Percentiles rank a stretch among this genome's conserved stretches.
Evolutionary conservation across 495 filamentous ascomycete species (phyloP).

Genomic region (Ascobolus immersus): DNA sequence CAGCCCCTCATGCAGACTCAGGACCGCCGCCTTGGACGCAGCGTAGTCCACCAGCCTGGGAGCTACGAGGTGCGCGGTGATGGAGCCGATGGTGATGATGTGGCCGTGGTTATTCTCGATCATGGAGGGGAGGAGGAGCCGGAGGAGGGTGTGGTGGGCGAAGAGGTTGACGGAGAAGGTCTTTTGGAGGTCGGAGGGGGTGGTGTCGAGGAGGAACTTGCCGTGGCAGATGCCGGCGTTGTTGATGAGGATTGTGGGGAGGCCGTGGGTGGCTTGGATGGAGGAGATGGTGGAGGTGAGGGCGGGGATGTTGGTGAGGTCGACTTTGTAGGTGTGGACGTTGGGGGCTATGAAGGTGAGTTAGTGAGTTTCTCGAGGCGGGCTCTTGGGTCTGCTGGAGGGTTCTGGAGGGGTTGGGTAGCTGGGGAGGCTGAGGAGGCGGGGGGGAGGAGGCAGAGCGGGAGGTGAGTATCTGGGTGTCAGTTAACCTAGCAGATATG

Average conservation of each 20-base stretch:
- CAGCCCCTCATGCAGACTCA: constrained; percentile 45
- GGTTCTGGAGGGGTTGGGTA: too few species aligned
- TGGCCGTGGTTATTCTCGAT: constrained; percentile 40
- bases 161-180: too few species aligned
- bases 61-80: constrained; percentile 31
- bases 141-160: constrained; percentile 43
- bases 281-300: constrained; percentile 23
- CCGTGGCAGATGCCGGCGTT: constrained; percentile 43
- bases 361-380: too few species aligned
- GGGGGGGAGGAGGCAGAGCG: too few species aligned
- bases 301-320: constrained; percentile 29
- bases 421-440: too few species aligned
- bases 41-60: constrained; percentile 45
- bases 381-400: too few species aligned
- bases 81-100: constrained; percentile 44
- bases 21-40: constrained; percentile 38
- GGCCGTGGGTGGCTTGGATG: constrained; percentile 30
- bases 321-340: constrained; percentile 37
- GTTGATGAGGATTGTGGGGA: constrained; percentile 48
- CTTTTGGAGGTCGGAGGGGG: constrained; percentile 30
- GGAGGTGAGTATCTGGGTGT: too few species aligned
- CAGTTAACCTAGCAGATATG: too few species aligned
- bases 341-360: too few species aligned
- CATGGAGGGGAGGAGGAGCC: constrained; percentile 48
- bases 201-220: constrained; percentile 30